Evolutionary conservation across 164 flowering plant species (phyloP), one percentile per base, ranked within the genome.

Genomic region (Houttuynia cordata): DNA sequence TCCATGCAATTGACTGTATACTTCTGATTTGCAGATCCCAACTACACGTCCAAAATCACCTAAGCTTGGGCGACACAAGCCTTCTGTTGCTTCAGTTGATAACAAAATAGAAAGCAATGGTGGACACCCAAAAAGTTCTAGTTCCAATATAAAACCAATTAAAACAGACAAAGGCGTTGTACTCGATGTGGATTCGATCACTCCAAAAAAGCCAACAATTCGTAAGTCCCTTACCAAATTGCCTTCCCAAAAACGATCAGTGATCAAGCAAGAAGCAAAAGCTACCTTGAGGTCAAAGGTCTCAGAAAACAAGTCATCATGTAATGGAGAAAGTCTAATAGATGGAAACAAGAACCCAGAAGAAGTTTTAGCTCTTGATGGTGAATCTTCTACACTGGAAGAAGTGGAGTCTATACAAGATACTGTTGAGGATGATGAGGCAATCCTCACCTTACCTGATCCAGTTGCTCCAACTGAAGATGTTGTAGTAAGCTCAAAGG

Each of bases 31-130:
- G 21, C 61, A 91, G 97, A 82, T 86, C 66, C 97, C 97, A 61
- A 84, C 88, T 1, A 91, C 97, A 18, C 85, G 94, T 20, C 66
- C 97, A 39, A 68, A 21, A 71, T 91, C 97, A 60, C 96, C 97
- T 3, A 88, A 86, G 81, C 83, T 91, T 59, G 96, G 96, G 61
- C 82, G 96, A 68, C 66, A 73, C 65, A 86, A 91, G 70, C 69
- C 62, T 66, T 59, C 68, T 8, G 52, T 55, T 30, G 56, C 78
- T 55, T 64, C 73, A 45, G 50, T 53, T n/a, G 74, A 59, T 59
- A 69, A 58, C 62, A 45, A 71, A 61, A 52, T 64, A 10, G 81
- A 78, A 63, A 74, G 68, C 39, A 74, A 63, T 50, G 74, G 62
- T 52, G 76, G 63, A 0, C 57, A 80, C 54, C 59, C 64, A 63